Evolutionary conservation across 2,329 filamentous ascomycete species (phyloP).

Genomic region (Sphaerulina populicola): DNA sequence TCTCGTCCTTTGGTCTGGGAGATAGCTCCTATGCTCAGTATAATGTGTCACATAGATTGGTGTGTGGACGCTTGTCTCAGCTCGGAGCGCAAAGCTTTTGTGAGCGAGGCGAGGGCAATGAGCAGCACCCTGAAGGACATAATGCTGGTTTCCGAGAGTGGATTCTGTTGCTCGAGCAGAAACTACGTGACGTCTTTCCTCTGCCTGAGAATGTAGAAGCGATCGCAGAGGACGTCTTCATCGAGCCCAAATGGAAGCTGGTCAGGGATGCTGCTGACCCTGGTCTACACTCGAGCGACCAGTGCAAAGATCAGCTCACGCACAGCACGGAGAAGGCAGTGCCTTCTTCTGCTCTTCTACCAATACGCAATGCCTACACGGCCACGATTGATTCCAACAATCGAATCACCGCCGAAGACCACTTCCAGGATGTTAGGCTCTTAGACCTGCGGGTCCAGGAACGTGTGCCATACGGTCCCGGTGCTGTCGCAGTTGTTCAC

Average conservation of each 20-base stretch:
- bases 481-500: slow-evolving; percentile 71
- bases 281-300: neutral
- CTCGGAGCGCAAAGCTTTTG: slow-evolving; percentile 72
- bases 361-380: slow-evolving; percentile 49
- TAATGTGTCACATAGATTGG: slow-evolving; percentile 85
- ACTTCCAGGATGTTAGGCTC: slow-evolving; percentile 92
- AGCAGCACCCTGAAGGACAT: slow-evolving; percentile 86
- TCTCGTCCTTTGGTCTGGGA: slow-evolving; percentile 82
- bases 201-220: slow-evolving; percentile 58
- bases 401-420: slow-evolving; percentile 63
- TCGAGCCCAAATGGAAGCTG: slow-evolving; percentile 67
- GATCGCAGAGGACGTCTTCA: slow-evolving; percentile 63
- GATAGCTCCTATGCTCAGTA: slow-evolving; percentile 92
- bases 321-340: neutral
- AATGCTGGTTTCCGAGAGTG: slow-evolving; percentile 32
- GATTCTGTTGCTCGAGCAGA: slow-evolving; percentile 52
- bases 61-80: slow-evolving; percentile 74
- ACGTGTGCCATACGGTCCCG: slow-evolving; percentile 52
- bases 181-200: slow-evolving; percentile 60
- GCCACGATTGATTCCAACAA: slow-evolving; percentile 58
- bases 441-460: slow-evolving; percentile 51
- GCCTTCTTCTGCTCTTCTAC: slow-evolving; percentile 44
- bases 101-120: slow-evolving; percentile 77
- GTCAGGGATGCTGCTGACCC: neutral
- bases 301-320: neutral